phyloP scores from a whole-genome alignment of 352 stramenopile species.

The Phytophthora citricola region DNA sequence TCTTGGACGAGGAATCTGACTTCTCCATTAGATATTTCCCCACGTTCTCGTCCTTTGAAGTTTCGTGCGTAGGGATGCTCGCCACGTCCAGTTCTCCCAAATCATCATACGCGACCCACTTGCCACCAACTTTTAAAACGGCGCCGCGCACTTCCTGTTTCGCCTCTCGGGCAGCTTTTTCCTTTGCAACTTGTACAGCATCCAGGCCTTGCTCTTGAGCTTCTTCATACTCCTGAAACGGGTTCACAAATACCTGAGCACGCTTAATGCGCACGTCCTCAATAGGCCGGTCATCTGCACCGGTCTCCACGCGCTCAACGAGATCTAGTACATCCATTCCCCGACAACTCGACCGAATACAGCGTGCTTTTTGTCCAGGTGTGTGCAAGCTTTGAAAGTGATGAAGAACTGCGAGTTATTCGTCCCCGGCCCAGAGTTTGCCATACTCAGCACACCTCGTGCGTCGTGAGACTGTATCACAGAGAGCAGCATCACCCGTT shows the following conservation, averaged over 20 bases:
- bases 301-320: constrained; percentile 82
- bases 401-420: constrained; percentile 99
- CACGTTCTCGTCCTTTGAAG: constrained; percentile 56
- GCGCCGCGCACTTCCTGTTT: constrained; percentile 64
- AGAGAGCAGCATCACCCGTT: constrained; percentile 12
- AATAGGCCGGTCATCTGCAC: constrained; percentile 83
- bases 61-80: constrained; percentile 51
- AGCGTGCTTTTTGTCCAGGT: constrained; percentile 98
- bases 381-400: constrained; percentile 94
- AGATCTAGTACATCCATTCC: constrained; percentile 87
- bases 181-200: constrained; percentile 59
- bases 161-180: constrained; percentile 56
- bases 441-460: constrained; percentile 95
- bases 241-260: constrained; percentile 88
- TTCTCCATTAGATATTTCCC: constrained; percentile 74
- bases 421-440: constrained; percentile 95
- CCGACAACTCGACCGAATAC: constrained; percentile 97
- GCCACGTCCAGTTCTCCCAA: constrained; percentile 59
- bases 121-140: constrained; percentile 79
- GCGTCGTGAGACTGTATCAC: constrained; percentile 79
- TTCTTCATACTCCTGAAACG: constrained; percentile 88
- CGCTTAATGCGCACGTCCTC: constrained; percentile 83
- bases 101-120: constrained; percentile 86
- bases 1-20: constrained; percentile 19
- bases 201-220: constrained; percentile 63